Base-by-base conservation (phyloP, 2,329 filamentous ascomycete species). In the Bisporella sp. region DNA sequence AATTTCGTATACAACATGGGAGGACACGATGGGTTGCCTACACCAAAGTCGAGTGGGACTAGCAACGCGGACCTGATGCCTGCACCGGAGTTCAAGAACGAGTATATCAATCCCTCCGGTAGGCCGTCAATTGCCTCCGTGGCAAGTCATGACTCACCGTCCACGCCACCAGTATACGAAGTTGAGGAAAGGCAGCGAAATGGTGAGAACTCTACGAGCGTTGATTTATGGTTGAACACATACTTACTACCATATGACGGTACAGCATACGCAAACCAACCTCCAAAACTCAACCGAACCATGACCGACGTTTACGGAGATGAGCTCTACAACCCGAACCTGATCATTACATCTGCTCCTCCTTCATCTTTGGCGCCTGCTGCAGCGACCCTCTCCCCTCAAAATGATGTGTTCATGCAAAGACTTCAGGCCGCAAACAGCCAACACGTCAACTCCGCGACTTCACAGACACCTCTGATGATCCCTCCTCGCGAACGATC, bases 301-400 rank as follows among this genome's bases (percentile, higher is more conserved):
- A 89, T 93, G 71, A 92, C 89, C 13, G 89, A 95, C 63, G 78
- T 89, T 46, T 92, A 87, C 63, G 78, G 82, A 61, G 91, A 96
- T 66, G 89, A 93, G 66, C 77, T 95, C 1, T 95, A 88, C 73
- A 90, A 85, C 59, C 84, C 86, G 0, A 78, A 75, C 59, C 82
- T 83, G 53, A 74, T 73, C 33, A 74, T 83, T 61, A 78, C 78
- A 0, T 76, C 79, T 0, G 71, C 80, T 4, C 71, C 81, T 3
- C 69, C 73, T 6, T 71, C 74, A 45, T 63, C 68, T 64, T 56
- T 65, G 66, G 62, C 65, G 63, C 31, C 51, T 50, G 63, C 53
- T 31, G 40, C 49, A 12, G 28, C 52, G 21, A 67, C 73, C 43
- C 69, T 78, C 45, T 79, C 83, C 9, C 69, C 75, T 68, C 59